phyloP scores from a whole-genome alignment of 2,329 filamentous ascomycete species.

The Lasiodiplodia sp. region DNA sequence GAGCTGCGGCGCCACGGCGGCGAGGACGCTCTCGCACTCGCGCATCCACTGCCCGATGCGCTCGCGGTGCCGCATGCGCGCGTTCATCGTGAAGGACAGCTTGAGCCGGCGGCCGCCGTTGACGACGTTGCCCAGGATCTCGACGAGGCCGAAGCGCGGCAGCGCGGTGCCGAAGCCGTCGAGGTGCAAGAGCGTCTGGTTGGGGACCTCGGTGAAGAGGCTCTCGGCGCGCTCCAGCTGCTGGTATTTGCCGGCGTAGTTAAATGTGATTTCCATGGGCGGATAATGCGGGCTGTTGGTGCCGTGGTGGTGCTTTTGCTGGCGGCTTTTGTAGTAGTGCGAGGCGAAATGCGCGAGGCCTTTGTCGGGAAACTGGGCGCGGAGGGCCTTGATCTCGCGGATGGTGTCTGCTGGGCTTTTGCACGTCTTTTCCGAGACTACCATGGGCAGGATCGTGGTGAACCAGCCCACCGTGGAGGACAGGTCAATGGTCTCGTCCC shows the following conservation, averaged over 20 bases:
- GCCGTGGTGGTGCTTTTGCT: neutral
- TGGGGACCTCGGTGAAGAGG: slow-evolving; percentile 18
- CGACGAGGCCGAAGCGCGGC: slow-evolving; percentile 58
- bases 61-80: slow-evolving; percentile 55
- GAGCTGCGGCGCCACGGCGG: slow-evolving; percentile 37
- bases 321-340: neutral
- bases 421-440: neutral
- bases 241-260: slow-evolving; percentile 59
- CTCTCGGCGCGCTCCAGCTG: slow-evolving; percentile 50
- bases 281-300: neutral
- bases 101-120: slow-evolving; percentile 55
- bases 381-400: neutral
- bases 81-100: slow-evolving; percentile 61
- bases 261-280: slow-evolving; percentile 67
- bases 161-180: slow-evolving; percentile 30
- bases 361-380: slow-evolving; percentile 15
- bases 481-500: slow-evolving; percentile 35
- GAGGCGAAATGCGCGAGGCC: slow-evolving; percentile 19
- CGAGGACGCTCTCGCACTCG: slow-evolving; percentile 46
- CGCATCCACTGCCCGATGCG: slow-evolving; percentile 54
- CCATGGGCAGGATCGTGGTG: slow-evolving; percentile 7
- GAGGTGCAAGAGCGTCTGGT: slow-evolving; percentile 7
- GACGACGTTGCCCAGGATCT: slow-evolving; percentile 60
- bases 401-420: neutral
- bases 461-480: slow-evolving; percentile 39